A percentile compares a stretch with the other conserved stretches of the same genome.
Conservation (phyloP, 192 early-diverging fungal genomes). For the Backusella tuberculispora region DNA sequence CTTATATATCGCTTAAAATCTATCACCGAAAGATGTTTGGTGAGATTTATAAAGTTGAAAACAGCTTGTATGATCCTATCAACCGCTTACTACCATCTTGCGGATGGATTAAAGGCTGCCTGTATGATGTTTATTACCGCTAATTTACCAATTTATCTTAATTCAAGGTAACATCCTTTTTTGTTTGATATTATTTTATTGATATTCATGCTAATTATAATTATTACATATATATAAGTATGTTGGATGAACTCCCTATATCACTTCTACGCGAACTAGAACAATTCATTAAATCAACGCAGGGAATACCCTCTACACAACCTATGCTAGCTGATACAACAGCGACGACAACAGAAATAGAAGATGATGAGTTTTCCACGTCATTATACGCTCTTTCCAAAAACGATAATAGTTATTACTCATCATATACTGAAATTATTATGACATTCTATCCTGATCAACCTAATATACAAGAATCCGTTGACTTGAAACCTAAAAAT, state of each 20-base stretch:
- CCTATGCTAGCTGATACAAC: background rate
- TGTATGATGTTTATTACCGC: conserved; percentile 59
- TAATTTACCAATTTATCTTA: conserved; percentile 50
- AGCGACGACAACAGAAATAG: background rate
- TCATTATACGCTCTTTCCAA: background rate
- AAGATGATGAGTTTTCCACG: conserved; percentile 7
- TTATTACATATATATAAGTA: conserved; percentile 10
- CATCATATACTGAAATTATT: conserved; percentile 8
- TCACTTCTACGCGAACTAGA: conserved; percentile 32
- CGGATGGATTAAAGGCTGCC: conserved; percentile 47
- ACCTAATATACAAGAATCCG: background rate
- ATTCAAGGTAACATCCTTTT: conserved; percentile 34
- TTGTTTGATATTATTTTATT: background rate
- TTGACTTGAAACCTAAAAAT: background rate
- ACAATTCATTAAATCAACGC: conserved; percentile 22
- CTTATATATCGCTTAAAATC: conserved; percentile 54
- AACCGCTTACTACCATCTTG: conserved; percentile 55
- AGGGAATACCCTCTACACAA: background rate
- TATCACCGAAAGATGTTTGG: conserved; percentile 43
- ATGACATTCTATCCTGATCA: conserved; percentile 6
- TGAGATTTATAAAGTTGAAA: conserved; percentile 45
- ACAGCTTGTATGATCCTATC: conserved; percentile 62
- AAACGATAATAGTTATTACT: conserved; percentile 32
- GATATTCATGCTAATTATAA: background rate
- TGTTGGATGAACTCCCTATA: conserved; percentile 15